These are phyloP conservation scores for Aspergillus luchuensis DNA, from an alignment of 2,329 filamentous ascomycete species.

Conservation along the genomic window DNA sequence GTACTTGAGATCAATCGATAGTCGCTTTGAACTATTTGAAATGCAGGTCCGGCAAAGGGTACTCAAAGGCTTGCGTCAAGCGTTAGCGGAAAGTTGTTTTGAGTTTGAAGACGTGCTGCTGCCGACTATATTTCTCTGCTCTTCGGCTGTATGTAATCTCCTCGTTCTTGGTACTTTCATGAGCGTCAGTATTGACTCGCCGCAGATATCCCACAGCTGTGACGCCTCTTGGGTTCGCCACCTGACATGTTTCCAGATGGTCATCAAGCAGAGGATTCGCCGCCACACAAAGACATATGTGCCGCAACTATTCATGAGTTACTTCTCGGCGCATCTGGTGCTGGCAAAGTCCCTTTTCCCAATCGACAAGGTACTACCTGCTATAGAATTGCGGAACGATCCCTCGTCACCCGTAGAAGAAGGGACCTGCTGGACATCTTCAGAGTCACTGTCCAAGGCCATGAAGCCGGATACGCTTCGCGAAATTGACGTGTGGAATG, in stretches of 20 bases:
- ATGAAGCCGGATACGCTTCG: background rate
- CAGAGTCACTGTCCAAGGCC: background rate
- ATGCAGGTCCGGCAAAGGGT: constrained; percentile 6
- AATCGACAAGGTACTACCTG: background rate
- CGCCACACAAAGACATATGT: background rate
- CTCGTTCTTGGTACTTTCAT: background rate
- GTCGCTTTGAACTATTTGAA: constrained; percentile 1
- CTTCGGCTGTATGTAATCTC: constrained; percentile 1
- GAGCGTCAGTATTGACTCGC: background rate
- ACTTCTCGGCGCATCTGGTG: constrained; percentile 2
- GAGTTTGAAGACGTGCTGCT: constrained; percentile 7
- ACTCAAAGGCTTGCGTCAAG: constrained; percentile 3
- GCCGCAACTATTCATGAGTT: constrained; percentile 1
- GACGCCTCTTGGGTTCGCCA: constrained; percentile 8
- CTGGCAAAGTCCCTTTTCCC: constrained; percentile 2
- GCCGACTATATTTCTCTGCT: constrained; percentile 12
- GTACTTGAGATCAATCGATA: constrained; percentile 5
- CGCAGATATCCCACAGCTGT: constrained; percentile 9
- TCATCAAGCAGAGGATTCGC: constrained; percentile 2
- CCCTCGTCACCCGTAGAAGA: background rate
- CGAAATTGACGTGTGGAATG: constrained; percentile 4
- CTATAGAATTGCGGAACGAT: background rate
- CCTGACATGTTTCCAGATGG: constrained; percentile 9
- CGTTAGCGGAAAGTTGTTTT: background rate
- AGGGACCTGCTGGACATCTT: background rate